Conservation (phyloP, 2,329 filamentous ascomycete species). For the Trichoderma guizhouense region DNA sequence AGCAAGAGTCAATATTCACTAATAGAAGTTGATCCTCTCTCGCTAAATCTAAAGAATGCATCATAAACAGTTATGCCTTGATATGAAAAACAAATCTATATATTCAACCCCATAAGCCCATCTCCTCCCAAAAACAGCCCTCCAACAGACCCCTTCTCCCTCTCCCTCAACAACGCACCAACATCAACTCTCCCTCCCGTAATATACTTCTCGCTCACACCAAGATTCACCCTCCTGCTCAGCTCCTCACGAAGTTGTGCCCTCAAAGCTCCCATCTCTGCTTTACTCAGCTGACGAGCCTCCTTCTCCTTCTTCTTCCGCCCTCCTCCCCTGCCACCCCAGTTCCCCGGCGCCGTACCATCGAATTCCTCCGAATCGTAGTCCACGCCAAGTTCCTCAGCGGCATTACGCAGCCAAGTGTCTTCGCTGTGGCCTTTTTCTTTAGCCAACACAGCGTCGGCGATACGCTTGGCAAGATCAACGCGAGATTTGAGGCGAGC, state of each 20-base stretch:
- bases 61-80: background rate
- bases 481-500: slow-evolving; percentile 73
- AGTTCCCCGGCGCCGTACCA: slow-evolving; percentile 65
- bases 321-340: slow-evolving; percentile 67
- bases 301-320: slow-evolving; percentile 72
- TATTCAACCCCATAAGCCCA: slow-evolving; percentile 23
- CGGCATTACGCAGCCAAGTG: slow-evolving; percentile 76
- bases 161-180: slow-evolving; percentile 63
- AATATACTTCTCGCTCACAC: slow-evolving; percentile 83
- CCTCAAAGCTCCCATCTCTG: slow-evolving; percentile 65
- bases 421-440: slow-evolving; percentile 83
- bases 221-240: slow-evolving; percentile 73
- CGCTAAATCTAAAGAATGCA: background rate
- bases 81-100: background rate
- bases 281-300: slow-evolving; percentile 65
- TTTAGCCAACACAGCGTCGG: slow-evolving; percentile 79
- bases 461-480: slow-evolving; percentile 78
- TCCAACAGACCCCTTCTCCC: slow-evolving; percentile 42
- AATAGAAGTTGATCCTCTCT: background rate
- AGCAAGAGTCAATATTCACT: background rate
- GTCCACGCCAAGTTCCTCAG: slow-evolving; percentile 89
- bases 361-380: slow-evolving; percentile 89
- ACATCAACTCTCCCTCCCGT: slow-evolving; percentile 83
- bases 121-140: slow-evolving; percentile 43
- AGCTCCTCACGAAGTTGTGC: slow-evolving; percentile 71